Evolutionary conservation across 2,329 filamentous ascomycete species (phyloP).

Genomic region (Aurifilum marmelostoma): DNA sequence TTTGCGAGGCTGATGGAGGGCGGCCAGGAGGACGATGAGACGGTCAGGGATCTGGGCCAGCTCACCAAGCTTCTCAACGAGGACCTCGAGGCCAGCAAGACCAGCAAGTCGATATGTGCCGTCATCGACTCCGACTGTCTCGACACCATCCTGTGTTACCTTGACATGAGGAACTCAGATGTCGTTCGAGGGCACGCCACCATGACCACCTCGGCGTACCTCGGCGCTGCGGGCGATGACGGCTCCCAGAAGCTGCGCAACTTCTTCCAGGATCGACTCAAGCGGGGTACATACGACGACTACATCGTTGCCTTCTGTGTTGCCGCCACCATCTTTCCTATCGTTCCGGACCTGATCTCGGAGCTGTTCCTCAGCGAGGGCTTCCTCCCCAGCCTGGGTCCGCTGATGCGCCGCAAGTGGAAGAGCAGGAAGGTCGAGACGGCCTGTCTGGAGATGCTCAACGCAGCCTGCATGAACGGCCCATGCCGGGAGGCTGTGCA

Average conservation of each 20-base stretch:
- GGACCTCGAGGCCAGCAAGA: conserved; percentile 50
- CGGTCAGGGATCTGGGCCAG: conserved; percentile 59
- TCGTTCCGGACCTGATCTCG: conserved; percentile 75
- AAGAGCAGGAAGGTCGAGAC: conserved; percentile 87
- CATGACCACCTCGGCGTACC: conserved; percentile 79
- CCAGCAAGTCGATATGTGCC: conserved; percentile 54
- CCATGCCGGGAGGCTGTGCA: conserved; percentile 81
- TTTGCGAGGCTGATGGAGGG: conserved; percentile 90
- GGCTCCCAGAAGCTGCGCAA: conserved; percentile 71
- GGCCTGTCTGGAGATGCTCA: conserved; percentile 85
- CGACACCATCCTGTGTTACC: conserved; percentile 82
- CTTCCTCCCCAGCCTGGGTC: conserved; percentile 77
- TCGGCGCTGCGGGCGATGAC: conserved; percentile 74
- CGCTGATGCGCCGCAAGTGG: conserved; percentile 76
- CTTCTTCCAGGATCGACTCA: conserved; percentile 74
- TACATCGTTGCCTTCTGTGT: conserved; percentile 91
- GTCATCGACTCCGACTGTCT: conserved; percentile 76
- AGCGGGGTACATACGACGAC: conserved; percentile 80
- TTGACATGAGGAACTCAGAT: conserved; percentile 80
- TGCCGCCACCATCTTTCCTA: conserved; percentile 84
- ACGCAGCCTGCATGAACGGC: conserved; percentile 85
- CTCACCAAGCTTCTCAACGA: conserved; percentile 64
- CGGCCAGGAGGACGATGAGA: conserved; percentile 79
- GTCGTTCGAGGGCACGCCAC: conserved; percentile 80
- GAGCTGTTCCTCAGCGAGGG: conserved; percentile 85